phyloP scores from a whole-genome alignment of 2,329 filamentous ascomycete species.

The Cladosporium cucumerinum region DNA sequence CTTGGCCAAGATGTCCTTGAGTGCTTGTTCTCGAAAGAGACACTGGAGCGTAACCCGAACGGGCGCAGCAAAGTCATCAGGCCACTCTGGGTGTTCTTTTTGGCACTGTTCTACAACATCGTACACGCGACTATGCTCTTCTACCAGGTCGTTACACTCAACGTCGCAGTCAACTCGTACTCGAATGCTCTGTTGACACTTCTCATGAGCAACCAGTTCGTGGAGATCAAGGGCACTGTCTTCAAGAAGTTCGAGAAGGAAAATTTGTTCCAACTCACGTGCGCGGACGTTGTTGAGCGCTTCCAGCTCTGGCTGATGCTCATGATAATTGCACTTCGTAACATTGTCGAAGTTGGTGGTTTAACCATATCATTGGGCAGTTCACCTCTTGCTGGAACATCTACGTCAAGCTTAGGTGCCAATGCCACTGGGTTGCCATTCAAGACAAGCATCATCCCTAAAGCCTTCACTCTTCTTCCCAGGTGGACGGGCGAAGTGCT shows the following conservation, averaged over 20 bases:
- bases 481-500: slow-evolving; percentile 85
- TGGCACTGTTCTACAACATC: slow-evolving; percentile 84
- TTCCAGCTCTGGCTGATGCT: slow-evolving; percentile 99
- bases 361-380: slow-evolving; percentile 54
- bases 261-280: slow-evolving; percentile 93
- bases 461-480: slow-evolving; percentile 86
- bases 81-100: slow-evolving; percentile 84
- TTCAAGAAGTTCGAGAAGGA: slow-evolving; percentile 99
- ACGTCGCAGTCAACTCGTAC: slow-evolving; percentile 97
- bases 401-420: slow-evolving; percentile 28
- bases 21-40: slow-evolving; percentile 90
- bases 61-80: slow-evolving; percentile 88
- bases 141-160: slow-evolving; percentile 95
- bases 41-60: slow-evolving; percentile 78
- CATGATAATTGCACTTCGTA: slow-evolving; percentile 90
- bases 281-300: slow-evolving; percentile 91
- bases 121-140: slow-evolving; percentile 84
- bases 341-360: slow-evolving; percentile 91
- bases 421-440: slow-evolving; percentile 48
- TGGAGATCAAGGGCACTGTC: slow-evolving; percentile 96
- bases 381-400: slow-evolving; percentile 21
- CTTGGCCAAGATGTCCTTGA: slow-evolving; percentile 95
- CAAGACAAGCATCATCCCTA: slow-evolving; percentile 70
- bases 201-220: slow-evolving; percentile 94
- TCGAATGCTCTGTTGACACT: slow-evolving; percentile 92